These are phyloP conservation scores for Penicillium palitans DNA, from an alignment of 2,329 filamentous ascomycete species.

Conservation along the genomic window DNA sequence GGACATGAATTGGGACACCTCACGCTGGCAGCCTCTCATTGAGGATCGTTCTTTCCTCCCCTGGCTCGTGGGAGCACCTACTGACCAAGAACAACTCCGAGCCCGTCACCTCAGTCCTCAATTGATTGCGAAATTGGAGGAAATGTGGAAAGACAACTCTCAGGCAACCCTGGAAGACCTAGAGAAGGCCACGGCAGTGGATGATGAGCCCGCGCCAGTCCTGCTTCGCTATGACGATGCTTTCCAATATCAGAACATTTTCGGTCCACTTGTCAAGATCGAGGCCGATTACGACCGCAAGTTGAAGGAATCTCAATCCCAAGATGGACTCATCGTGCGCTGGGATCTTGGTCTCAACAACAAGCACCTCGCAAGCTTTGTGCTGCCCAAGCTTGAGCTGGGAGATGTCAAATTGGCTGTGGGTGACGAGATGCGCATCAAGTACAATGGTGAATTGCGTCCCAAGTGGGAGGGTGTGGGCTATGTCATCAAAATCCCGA, in stretches of 20 bases:
- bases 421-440: slow-evolving; percentile 95
- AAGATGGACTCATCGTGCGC: slow-evolving; percentile 88
- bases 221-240: slow-evolving; percentile 93
- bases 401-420: slow-evolving; percentile 98
- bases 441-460: slow-evolving; percentile 92
- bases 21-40: slow-evolving; percentile 94
- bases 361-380: slow-evolving; percentile 93
- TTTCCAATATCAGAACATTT: slow-evolving; percentile 98
- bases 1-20: slow-evolving; percentile 99
- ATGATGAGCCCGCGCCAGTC: slow-evolving; percentile 93
- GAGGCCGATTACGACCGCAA: slow-evolving; percentile 99
- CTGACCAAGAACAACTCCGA: slow-evolving; percentile 92
- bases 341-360: slow-evolving; percentile 97
- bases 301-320: slow-evolving; percentile 95
- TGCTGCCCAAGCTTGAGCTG: slow-evolving; percentile 93
- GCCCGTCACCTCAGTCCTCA: slow-evolving; percentile 90
- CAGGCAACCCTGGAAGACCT: slow-evolving; percentile 85
- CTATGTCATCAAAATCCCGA: slow-evolving; percentile 98
- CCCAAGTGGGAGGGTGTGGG: slow-evolving; percentile 95
- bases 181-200: slow-evolving; percentile 85
- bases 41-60: slow-evolving; percentile 92
- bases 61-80: slow-evolving; percentile 87
- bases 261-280: slow-evolving; percentile 96
- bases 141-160: slow-evolving; percentile 97
- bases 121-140: slow-evolving; percentile 93